Conservation (phyloP, 371 early-diverging fungal genomes). For the Mucor racemosus region DNA sequence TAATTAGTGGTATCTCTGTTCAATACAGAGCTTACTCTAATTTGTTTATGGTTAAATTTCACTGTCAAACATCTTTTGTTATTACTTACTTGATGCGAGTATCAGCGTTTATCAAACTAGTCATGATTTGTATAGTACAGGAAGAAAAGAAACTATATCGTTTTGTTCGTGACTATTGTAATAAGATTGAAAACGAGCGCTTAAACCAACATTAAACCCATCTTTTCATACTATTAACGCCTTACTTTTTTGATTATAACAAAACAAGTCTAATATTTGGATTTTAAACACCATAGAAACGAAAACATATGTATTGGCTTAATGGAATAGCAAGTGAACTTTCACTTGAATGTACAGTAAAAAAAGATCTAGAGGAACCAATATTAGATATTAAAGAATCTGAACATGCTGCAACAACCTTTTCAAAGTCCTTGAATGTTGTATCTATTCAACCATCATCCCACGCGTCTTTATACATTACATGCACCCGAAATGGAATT, state of each 20-base stretch:
- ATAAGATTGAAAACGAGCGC: not conserved
- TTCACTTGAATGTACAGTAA: slow-evolving; percentile 27
- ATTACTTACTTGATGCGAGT: slow-evolving; percentile 62
- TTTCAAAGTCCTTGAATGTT: slow-evolving; percentile 31
- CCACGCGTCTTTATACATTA: slow-evolving; percentile 54
- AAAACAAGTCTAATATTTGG: not conserved
- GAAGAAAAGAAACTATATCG: not conserved
- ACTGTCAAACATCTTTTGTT: not conserved
- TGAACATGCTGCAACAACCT: slow-evolving; percentile 3
- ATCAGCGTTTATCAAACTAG: slow-evolving; percentile 55
- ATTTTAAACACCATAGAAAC: not conserved
- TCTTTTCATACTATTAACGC: not conserved
- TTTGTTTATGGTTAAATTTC: not conserved
- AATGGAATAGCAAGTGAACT: slow-evolving; percentile 55
- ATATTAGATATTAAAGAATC: not conserved
- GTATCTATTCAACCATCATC: slow-evolving; percentile 37
- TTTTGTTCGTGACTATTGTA: not conserved
- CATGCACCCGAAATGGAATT: slow-evolving; percentile 42
- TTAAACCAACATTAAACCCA: not conserved
- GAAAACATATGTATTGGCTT: slow-evolving; percentile 51
- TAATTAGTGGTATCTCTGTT: slow-evolving; percentile 77
- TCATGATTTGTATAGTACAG: slow-evolving; percentile 23
- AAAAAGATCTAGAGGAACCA: slow-evolving; percentile 12
- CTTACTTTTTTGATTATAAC: slow-evolving; percentile 2
- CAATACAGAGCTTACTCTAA: slow-evolving; percentile 89